Evolutionary conservation across 2,329 filamentous ascomycete species (phyloP), one percentile per base, ranked within the genome.

Genomic region (Colletotrichum trifolii): DNA sequence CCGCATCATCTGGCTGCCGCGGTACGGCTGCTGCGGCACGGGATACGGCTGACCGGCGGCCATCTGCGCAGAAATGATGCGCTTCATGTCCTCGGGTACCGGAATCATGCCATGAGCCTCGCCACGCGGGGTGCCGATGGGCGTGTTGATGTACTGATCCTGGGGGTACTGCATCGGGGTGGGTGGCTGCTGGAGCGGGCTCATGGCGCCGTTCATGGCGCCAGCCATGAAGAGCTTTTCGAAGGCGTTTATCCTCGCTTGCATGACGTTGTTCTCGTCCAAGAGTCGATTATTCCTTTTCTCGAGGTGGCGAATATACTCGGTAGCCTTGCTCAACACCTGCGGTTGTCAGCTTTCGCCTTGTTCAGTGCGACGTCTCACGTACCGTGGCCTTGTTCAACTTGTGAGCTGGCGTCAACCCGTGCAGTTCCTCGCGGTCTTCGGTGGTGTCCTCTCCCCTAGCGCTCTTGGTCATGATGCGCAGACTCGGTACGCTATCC

Each of bases 241-340:
- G 63, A 91, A 91, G 0, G 88, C 88, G 40, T 90, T 87, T 42
- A 97, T 87, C 36, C 93, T 88, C 49, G 89, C 88, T 76, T 95
- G 94, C 80, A 97, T 87, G 12, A 87, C 87, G 36, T 81, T 84
- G 73, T 97, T 94, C 75, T 98, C 94, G 49, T 97, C 93, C 56
- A 89, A 82, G 9, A 97, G 81, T 6, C 91, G 88, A 69, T 89
- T 91, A 72, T 97, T 97, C 11, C 94, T 89, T 80, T 96, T 96
- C 77, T 98, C 95, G 2, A 98, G 81, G 78, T 98, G 94, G 42
- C 90, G 88, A 69, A 98, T 98, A 71, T 98, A 98, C 75, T 98
- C 95, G 6, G 95, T 97, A 2, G 95, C 95, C 77, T 98, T 98
- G 69, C 93, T 94, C 47, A 98, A 81, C 54, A 98, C 86, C 85